phyloP scores from a whole-genome alignment of 2,329 filamentous ascomycete species.

The Xylariaceae sp. region DNA sequence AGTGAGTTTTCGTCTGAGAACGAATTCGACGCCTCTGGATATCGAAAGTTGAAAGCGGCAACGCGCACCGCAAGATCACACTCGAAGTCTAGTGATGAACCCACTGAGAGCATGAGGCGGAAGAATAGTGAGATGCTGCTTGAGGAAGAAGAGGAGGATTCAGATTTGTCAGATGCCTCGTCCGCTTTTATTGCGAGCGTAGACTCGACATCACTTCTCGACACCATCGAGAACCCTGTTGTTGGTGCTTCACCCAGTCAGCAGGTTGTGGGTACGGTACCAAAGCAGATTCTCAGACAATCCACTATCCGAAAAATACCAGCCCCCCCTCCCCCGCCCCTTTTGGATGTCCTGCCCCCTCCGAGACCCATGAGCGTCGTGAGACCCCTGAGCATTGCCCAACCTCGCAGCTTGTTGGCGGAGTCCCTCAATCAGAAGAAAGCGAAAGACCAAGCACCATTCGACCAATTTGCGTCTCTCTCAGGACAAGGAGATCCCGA shows the following conservation, averaged over 20 bases:
- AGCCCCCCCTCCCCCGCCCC: conserved; percentile 50
- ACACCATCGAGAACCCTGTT: conserved; percentile 56
- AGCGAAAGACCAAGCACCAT: conserved; percentile 64
- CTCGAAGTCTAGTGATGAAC: conserved; percentile 50
- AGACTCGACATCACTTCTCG: conserved; percentile 68
- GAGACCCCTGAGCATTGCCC: conserved; percentile 61
- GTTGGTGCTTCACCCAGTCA: conserved; percentile 51
- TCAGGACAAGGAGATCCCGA: conserved; percentile 76
- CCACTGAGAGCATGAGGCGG: conserved; percentile 39
- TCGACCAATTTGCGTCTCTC: conserved; percentile 71
- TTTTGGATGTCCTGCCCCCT: conserved; percentile 65
- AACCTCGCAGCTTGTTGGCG: conserved; percentile 67
- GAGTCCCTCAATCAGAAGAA: conserved; percentile 70
- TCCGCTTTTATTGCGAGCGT: conserved; percentile 64
- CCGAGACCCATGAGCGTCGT: conserved; percentile 64
- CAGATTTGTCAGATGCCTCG: conserved; percentile 59
- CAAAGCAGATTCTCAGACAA: conserved; percentile 55
- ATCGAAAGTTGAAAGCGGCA: conserved; percentile 57
- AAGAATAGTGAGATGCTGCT: conserved; percentile 50
- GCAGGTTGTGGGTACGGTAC: conserved; percentile 61
- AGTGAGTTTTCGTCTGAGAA: conserved; percentile 82
- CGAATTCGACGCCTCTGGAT: conserved; percentile 65
- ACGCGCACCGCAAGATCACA: conserved; percentile 51
- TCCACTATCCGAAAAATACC: conserved; percentile 63
- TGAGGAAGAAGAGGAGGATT: conserved; percentile 54